Evolutionary conservation across 2,329 filamentous ascomycete species (phyloP).

Genomic region (Fusarium haematococcum): DNA sequence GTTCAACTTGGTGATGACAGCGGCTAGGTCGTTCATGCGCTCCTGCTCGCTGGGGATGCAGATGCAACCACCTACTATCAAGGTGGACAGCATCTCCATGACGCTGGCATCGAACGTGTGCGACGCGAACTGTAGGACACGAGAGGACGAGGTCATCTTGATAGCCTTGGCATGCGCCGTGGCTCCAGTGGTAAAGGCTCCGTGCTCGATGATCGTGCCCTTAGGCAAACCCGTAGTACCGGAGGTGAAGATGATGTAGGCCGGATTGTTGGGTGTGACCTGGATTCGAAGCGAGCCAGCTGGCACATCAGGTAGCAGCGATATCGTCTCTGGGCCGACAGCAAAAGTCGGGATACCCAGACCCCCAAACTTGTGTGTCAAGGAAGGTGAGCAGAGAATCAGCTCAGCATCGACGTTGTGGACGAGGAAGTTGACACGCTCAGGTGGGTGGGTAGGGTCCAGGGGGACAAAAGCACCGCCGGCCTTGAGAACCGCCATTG

Average conservation of each 20-base stretch:
- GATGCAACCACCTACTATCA: constrained; percentile 35
- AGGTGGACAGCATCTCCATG: constrained; percentile 36
- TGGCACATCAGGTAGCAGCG: fast-evolving
- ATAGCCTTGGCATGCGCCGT: constrained; percentile 32
- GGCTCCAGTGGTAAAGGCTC: constrained; percentile 13
- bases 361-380: not conserved
- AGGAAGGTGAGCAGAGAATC: constrained; percentile 16
- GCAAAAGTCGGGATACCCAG: not conserved
- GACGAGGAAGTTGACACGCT: constrained; percentile 25
- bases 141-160: constrained; percentile 19
- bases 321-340: not conserved
- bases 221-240: constrained; percentile 38
- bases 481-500: constrained; percentile 51
- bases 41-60: constrained; percentile 29
- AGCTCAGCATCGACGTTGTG: constrained; percentile 22
- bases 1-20: constrained; percentile 9
- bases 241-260: constrained; percentile 38
- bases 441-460: constrained; percentile 52
- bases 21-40: constrained; percentile 29
- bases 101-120: constrained; percentile 33
- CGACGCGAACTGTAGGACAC: constrained; percentile 30
- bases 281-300: not conserved
- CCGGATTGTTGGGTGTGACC: constrained; percentile 1
- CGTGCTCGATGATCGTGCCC: constrained; percentile 34
- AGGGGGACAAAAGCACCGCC: constrained; percentile 49